Evolutionary conservation across 176 grass and related monocot genomes (phyloP).

Genomic region (Poa annua): DNA sequence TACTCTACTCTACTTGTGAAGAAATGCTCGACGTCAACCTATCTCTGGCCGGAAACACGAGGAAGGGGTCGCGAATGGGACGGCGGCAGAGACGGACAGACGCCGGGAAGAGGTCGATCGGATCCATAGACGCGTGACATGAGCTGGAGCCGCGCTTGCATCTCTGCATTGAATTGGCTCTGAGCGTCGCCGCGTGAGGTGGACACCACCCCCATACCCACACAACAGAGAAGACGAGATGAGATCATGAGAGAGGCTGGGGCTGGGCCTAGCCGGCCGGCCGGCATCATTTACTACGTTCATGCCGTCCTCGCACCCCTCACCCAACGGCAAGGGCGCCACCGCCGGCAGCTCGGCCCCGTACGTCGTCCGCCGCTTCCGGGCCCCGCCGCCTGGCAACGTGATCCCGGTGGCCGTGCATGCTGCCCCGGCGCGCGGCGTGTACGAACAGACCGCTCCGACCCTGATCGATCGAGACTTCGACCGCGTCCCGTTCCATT

Average conservation of each 20-base stretch:
- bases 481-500: neutral
- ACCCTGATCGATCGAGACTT: neutral
- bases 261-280: neutral
- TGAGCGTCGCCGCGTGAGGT: constrained; percentile 64
- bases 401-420: constrained; percentile 36
- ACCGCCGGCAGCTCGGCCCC: constrained; percentile 28
- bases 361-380: neutral
- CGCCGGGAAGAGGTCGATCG: neutral
- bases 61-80: neutral
- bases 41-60: neutral
- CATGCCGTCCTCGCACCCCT: constrained; percentile 56
- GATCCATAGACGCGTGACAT: constrained; percentile 13
- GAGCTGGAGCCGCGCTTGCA: constrained; percentile 46
- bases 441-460: neutral
- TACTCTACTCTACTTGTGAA: too few species aligned
- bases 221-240: neutral
- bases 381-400: neutral
- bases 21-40: too few species aligned
- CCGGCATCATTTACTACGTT: constrained; percentile 48
- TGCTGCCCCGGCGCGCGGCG: neutral
- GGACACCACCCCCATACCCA: constrained; percentile 31
- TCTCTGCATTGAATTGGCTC: constrained; percentile 54
- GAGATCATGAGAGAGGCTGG: neutral
- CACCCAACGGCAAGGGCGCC: constrained; percentile 17
- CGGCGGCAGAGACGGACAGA: neutral